Conservation (phyloP, 345 rosid genomes). For the Hibiscus tridactylites region DNA sequence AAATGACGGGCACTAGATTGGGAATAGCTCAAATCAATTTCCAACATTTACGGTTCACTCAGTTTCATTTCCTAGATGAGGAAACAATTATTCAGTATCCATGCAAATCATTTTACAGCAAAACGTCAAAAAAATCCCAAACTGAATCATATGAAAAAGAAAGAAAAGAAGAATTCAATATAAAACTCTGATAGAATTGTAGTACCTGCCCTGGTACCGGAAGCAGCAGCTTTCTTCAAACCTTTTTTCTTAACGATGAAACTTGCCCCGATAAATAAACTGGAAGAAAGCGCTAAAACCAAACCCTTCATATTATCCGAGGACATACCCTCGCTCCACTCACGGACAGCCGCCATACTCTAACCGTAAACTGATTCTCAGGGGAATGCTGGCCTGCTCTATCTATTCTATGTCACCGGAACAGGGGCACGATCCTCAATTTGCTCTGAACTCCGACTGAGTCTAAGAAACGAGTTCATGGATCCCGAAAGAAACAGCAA, state of each 20-base stretch:
- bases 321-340: slow-evolving; percentile 69
- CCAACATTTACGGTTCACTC: not conserved
- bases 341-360: slow-evolving; percentile 12
- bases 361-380: not conserved
- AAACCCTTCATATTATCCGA: slow-evolving; percentile 77
- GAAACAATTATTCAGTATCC: not conserved
- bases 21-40: not conserved
- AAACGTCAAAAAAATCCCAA: not conserved
- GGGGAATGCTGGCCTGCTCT: not conserved
- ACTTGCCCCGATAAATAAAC: slow-evolving; percentile 79
- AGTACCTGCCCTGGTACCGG: slow-evolving; percentile 76
- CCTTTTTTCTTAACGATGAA: slow-evolving; percentile 92
- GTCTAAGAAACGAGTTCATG: not conserved
- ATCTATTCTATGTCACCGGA: not conserved
- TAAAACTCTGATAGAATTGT: not conserved
- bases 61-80: not conserved
- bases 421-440: not conserved
- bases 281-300: slow-evolving; percentile 73
- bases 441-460: not conserved
- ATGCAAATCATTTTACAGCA: not conserved
- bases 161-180: not conserved
- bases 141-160: not conserved
- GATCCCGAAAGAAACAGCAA: not conserved
- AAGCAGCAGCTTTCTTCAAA: slow-evolving; percentile 57
- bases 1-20: not conserved